phyloP scores from a whole-genome alignment of 2,329 filamentous ascomycete species.

The Fusarium praegraminearum region DNA sequence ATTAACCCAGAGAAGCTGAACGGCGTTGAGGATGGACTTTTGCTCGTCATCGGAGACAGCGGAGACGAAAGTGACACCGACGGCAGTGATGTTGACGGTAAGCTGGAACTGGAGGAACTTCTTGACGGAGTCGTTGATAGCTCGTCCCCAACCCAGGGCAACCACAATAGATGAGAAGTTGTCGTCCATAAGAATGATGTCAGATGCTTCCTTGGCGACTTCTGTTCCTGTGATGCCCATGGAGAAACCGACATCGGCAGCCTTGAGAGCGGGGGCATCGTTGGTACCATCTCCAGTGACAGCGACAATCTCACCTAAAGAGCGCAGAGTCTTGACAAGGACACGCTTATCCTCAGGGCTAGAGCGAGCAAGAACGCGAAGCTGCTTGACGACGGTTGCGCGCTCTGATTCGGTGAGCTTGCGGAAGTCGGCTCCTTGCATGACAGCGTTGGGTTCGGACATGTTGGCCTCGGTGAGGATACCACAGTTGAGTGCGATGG shows the following conservation, averaged over 20 bases:
- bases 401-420: slow-evolving; percentile 62
- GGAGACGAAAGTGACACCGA: slow-evolving; percentile 72
- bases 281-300: slow-evolving; percentile 76
- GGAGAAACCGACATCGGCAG: slow-evolving; percentile 74
- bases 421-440: slow-evolving; percentile 67
- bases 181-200: slow-evolving; percentile 75
- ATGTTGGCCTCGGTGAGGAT: slow-evolving; percentile 71
- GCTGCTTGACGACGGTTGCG: slow-evolving; percentile 67
- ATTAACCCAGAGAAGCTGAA: slow-evolving; percentile 77
- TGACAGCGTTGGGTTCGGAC: slow-evolving; percentile 55
- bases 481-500: slow-evolving; percentile 58
- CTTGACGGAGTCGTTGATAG: slow-evolving; percentile 75
- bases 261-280: slow-evolving; percentile 73
- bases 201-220: slow-evolving; percentile 73
- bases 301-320: slow-evolving; percentile 74
- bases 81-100: slow-evolving; percentile 77
- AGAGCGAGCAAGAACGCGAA: slow-evolving; percentile 76
- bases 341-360: slow-evolving; percentile 77
- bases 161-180: slow-evolving; percentile 75
- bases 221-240: slow-evolving; percentile 76
- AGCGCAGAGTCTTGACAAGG: slow-evolving; percentile 72
- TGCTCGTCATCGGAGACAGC: slow-evolving; percentile 65
- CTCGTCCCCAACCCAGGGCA: slow-evolving; percentile 74
- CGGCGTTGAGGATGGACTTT: slow-evolving; percentile 72
- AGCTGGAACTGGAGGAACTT: slow-evolving; percentile 78